Base-by-base conservation (phyloP, 139 green algal species). In the Tetradesmus obliquus region DNA sequence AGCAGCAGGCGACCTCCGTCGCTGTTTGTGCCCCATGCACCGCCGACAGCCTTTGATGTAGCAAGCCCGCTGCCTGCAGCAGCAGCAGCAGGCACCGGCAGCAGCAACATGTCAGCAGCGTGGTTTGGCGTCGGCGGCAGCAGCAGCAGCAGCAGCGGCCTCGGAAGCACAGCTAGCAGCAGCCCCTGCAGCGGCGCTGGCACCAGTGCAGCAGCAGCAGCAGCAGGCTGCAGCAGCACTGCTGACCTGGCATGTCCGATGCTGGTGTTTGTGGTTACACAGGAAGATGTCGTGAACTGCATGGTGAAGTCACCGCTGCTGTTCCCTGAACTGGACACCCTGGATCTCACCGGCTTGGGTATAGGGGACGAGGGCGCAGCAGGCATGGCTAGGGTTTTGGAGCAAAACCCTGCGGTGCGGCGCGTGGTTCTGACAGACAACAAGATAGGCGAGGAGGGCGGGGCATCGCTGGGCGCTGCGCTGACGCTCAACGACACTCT, bases 401-500 rank as follows among this genome's bases (percentile, higher is more conserved):
- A 55, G 51, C 60, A 74, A 62, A 82, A 88, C 74, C 90, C 90
- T 60, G 55, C 83, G 4, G 3, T 92, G 71, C 66, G 90, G 24
- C 83, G 90, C 9, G 19, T 69, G 32, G 74, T 86, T 24, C 76
- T 92, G 90, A 83, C 90, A 15, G 90, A 92, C 72, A 92, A 92
- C 55, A 69, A 80, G 32, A 90, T 92, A 55, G 90, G 90, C 54
- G 55, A 89, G 83, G 90, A 87, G 71, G 84, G 90, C 3, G 90
- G 55, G 0, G 57, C 55, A 15, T 83, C 84, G 5, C 82, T 92
- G 69, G 89, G 79, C 0, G 88, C 58, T 22, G 79, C 76, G 10
- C 66, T 83, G 32, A 66, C 66, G 22, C 66, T 53, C 4, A 60
- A 80, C 24, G 80, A 60, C 13, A 89, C 60, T 1, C 7, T 89